phyloP scores from a whole-genome alignment of 371 early-diverging fungal species.

The Mortierella sp. region DNA sequence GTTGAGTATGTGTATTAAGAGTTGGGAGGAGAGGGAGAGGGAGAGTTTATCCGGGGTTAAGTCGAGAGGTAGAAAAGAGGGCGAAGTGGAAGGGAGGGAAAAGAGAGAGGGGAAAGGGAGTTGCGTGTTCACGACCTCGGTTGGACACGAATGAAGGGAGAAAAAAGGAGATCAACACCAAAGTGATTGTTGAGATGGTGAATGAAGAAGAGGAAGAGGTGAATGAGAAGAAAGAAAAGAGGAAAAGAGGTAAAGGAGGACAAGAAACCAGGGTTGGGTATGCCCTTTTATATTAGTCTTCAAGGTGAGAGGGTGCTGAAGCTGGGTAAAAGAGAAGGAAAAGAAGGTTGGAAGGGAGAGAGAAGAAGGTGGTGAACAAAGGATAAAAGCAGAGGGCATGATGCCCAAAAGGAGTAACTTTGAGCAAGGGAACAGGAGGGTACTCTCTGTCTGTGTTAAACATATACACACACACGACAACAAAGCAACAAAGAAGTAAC shows the following conservation, averaged over 20 bases:
- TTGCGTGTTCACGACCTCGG: neutral
- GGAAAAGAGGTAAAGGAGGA: neutral
- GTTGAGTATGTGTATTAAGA: neutral
- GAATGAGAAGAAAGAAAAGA: neutral
- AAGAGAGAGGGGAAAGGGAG: neutral
- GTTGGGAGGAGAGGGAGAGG: neutral
- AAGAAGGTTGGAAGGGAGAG: neutral
- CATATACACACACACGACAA: too few relatives aligned
- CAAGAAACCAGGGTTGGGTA: neutral
- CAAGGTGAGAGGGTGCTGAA: neutral
- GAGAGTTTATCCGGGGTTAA: constrained; percentile 5
- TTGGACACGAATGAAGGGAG: neutral
- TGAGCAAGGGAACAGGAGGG: neutral
- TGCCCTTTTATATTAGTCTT: neutral
- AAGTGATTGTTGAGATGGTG: neutral
- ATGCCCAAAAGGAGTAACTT: constrained; percentile 13
- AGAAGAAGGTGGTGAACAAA: neutral
- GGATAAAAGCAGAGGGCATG: neutral
- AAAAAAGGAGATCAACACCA: neutral
- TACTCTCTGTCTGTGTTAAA: neutral
- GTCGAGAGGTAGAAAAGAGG: neutral
- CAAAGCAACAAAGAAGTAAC: neutral
- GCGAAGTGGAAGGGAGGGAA: neutral
- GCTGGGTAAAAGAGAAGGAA: neutral
- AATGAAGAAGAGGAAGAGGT: neutral